A percentile compares a stretch with the other conserved stretches of the same genome.
Evolutionary conservation across 129 eudicot species (phyloP).

Genomic region (Mikania micrantha): DNA sequence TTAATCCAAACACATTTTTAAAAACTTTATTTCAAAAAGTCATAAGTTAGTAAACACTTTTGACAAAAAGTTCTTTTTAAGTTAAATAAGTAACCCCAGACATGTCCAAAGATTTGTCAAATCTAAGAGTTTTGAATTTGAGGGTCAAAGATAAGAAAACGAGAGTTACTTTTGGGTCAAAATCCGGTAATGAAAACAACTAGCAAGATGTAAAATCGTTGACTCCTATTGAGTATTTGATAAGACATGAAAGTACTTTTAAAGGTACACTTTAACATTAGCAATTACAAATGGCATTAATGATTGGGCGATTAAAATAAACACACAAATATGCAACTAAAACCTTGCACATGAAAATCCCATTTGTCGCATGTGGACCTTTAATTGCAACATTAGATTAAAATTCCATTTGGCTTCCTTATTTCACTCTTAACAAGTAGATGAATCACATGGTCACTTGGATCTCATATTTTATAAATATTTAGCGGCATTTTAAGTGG

Average conservation of each 20-base stretch:
- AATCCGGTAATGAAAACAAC: background rate
- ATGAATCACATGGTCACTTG: constrained; percentile 31
- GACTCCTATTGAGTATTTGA: constrained; percentile 23
- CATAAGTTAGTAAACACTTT: too few relatives aligned
- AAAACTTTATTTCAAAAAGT: too few relatives aligned
- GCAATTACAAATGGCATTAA: constrained; percentile 24
- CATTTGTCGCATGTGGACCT: constrained; percentile 33
- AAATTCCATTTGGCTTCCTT: constrained; percentile 31
- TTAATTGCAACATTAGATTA: constrained; percentile 29
- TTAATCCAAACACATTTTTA: too few relatives aligned
- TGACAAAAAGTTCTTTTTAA: too few relatives aligned
- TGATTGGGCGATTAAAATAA: constrained; percentile 38
- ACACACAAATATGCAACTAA: constrained; percentile 14
- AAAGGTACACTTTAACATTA: constrained; percentile 32
- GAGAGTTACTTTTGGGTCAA: background rate
- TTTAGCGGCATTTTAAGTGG: constrained; percentile 14
- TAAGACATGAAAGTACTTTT: constrained; percentile 32
- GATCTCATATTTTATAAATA: constrained; percentile 11
- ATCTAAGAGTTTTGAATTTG: too few relatives aligned
- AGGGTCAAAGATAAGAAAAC: background rate
- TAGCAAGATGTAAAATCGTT: constrained; percentile 24
- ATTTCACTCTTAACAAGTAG: constrained; percentile 17
- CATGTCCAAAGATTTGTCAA: too few relatives aligned
- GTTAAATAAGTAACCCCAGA: too few relatives aligned
- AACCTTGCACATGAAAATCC: constrained; percentile 30